Evolutionary conservation across 2,329 filamentous ascomycete species (phyloP), one percentile per base, ranked within the genome.

Genomic region (Coniella vitis): DNA sequence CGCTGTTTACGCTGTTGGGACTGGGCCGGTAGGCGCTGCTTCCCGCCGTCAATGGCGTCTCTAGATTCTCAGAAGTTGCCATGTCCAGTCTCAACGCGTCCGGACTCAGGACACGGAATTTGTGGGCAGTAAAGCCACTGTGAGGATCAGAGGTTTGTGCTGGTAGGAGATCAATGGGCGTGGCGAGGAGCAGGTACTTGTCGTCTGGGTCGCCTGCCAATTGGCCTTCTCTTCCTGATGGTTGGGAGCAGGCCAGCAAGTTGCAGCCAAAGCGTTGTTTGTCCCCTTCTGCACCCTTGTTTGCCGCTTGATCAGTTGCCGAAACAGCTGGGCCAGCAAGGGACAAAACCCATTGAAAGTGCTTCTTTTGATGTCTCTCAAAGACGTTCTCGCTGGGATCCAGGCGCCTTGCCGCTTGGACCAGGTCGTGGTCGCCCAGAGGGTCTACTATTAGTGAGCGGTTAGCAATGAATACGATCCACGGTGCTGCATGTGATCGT

Each of bases 311-410:
- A 21, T 48, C 40, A 40, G 17, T 16, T 22, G 14, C 37, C 35
- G 41, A 35, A 20, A 35, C 38, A 22, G 42, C 51, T 40, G 63
- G 54, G 49, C 55, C 56, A 39, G 67, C 63, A 53, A 69, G 63
- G 20, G 68, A 67, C 34, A 77, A 59, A 48, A 76, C 59, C 66
- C 69, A 77, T 57, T 76, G 71, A 57, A 73, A 78, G 61, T 74
- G 65, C 68, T 71, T 70, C 64, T 68, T 65, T 54, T 68, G 61
- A 59, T 75, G 72, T 54, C 64, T 69, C 44, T 63, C 58, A 42
- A 72, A 61, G 48, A 70, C 68, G 39, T 64, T 56, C 35, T 55
- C 53, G 46, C 52, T 57, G 55, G 52, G 39, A 41, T 47, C 40
- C 32, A 51, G 36, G n/a, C 38, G 40, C 31, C 51, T 44, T 25